Conservation (phyloP, 768 basidiomycete genomes). For the Lactarius sp. region DNA sequence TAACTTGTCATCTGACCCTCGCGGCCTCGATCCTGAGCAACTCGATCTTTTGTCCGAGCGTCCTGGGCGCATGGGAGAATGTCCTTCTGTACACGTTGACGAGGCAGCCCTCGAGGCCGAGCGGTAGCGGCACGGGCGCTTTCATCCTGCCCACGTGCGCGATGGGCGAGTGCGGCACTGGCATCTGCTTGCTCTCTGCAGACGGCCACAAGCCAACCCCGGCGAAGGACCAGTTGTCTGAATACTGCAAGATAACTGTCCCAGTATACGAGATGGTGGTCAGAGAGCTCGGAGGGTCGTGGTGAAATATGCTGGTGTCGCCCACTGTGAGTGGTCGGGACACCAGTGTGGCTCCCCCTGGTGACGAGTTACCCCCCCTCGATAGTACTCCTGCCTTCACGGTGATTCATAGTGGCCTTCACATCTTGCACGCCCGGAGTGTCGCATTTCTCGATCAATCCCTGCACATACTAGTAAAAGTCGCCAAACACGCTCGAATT, state of each 20-base stretch:
- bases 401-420: conserved; percentile 27
- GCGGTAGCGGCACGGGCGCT: conserved; percentile 31
- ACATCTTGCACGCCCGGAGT: conserved; percentile 33
- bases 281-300: not conserved
- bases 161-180: conserved; percentile 30
- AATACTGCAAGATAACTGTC: conserved; percentile 29
- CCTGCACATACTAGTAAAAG: conserved; percentile 28
- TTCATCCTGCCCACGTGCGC: conserved; percentile 27
- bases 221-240: conserved; percentile 32
- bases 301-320: not conserved
- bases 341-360: conserved; percentile 35
- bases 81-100: conserved; percentile 31
- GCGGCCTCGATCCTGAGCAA: conserved; percentile 29
- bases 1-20: conserved; percentile 20
- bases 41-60: conserved; percentile 27
- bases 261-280: not conserved
- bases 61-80: conserved; percentile 33
- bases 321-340: conserved; percentile 28
- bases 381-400: conserved; percentile 19
- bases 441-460: conserved; percentile 32
- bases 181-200: too few relatives aligned
- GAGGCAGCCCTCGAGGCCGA: conserved; percentile 32
- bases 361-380: conserved; percentile 28
- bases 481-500: conserved; percentile 34
- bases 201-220: conserved; percentile 27